Percentiles rank a stretch among this genome's conserved stretches.
Conservation (phyloP, 2,329 filamentous ascomycete species). For the Sporothrix pallida region DNA sequence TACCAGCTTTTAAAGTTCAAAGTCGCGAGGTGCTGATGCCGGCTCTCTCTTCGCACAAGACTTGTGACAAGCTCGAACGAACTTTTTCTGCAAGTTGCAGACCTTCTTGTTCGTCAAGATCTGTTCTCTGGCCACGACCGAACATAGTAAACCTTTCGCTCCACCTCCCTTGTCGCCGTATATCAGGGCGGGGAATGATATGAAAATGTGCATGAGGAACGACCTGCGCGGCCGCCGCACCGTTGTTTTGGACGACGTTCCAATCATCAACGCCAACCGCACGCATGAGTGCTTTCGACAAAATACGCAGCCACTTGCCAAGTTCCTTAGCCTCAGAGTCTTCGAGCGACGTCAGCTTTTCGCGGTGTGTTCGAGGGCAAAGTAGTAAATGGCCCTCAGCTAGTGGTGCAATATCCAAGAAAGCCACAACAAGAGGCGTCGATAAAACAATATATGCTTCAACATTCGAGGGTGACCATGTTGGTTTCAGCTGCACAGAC, state of each 20-base stretch:
- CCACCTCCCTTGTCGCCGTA: slow-evolving; percentile 57
- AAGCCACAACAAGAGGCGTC: slow-evolving; percentile 78
- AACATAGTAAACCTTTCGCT: slow-evolving; percentile 82
- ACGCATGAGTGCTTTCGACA: slow-evolving; percentile 72
- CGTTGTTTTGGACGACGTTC: slow-evolving; percentile 98
- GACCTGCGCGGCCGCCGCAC: slow-evolving; percentile 85
- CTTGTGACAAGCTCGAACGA: slow-evolving; percentile 33
- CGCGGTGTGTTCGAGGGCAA: slow-evolving; percentile 75
- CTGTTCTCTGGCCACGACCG: slow-evolving; percentile 72
- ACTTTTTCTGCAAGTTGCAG: slow-evolving; percentile 56
- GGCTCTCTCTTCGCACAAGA: slow-evolving; percentile 41
- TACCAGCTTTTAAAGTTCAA: neutral
- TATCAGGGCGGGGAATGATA: slow-evolving; percentile 82
- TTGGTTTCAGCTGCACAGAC: slow-evolving; percentile 45
- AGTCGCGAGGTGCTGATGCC: neutral
- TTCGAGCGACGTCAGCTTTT: slow-evolving; percentile 75
- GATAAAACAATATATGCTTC: slow-evolving; percentile 73
- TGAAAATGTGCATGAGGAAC: slow-evolving; percentile 96
- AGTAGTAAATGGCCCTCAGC: slow-evolving; percentile 83
- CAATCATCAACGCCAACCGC: slow-evolving; percentile 79
- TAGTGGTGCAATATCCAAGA: slow-evolving; percentile 92
- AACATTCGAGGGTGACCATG: slow-evolving; percentile 48
- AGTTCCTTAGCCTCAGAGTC: slow-evolving; percentile 69
- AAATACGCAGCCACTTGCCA: slow-evolving; percentile 69
- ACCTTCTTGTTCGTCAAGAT: slow-evolving; percentile 78